Percentiles rank a stretch among this genome's conserved stretches.
Conservation (phyloP, 305 asterid genomes). For the Fraxinus albicans region DNA sequence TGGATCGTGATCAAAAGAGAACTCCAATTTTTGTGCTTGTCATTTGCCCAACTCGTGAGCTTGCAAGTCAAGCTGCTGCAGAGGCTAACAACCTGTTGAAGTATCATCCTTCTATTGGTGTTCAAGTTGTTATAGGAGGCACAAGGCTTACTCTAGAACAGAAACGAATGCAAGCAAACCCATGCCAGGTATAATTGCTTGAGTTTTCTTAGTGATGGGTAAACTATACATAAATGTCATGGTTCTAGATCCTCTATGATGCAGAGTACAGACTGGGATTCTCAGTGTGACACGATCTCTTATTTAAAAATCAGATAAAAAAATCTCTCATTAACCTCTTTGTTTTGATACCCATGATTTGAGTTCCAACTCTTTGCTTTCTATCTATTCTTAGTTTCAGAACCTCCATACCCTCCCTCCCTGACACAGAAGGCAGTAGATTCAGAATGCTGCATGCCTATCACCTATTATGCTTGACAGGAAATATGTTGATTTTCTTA, state of each 20-base stretch:
- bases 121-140: conserved; percentile 96
- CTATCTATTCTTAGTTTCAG: background rate
- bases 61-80: conserved; percentile 91
- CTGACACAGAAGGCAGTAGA: background rate
- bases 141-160: conserved; percentile 88
- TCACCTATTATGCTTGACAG: background rate
- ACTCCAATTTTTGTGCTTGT: conserved; percentile 81
- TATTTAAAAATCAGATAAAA: background rate
- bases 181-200: conserved; percentile 66
- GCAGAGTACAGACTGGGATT: background rate
- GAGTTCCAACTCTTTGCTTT: background rate
- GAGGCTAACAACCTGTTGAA: conserved; percentile 87
- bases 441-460: background rate
- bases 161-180: conserved; percentile 87
- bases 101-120: conserved; percentile 91
- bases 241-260: conserved; percentile 1
- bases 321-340: background rate
- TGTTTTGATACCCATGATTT: background rate
- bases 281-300: background rate
- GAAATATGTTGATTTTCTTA: background rate
- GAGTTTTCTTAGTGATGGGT: background rate
- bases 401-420: background rate
- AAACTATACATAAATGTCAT: background rate
- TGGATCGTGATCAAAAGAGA: conserved; percentile 56
- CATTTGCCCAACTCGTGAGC: conserved; percentile 94